Evolutionary conservation across 805 yeast genomes (phyloP).

Genomic region (Metschnikowia henanensis): DNA sequence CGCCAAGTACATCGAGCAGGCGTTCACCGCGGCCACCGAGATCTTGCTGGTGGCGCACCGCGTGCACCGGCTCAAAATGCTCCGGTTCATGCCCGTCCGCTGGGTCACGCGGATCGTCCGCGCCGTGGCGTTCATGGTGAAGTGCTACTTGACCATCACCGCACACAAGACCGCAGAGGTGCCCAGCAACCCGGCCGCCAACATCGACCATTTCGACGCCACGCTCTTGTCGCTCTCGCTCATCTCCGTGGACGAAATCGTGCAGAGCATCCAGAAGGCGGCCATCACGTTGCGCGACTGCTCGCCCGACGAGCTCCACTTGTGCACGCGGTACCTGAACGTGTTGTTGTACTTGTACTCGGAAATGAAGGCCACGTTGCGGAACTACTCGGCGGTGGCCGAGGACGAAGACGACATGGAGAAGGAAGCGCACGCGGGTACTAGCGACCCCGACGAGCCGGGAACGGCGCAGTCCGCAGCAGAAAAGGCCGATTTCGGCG

Average conservation of each 20-base stretch:
- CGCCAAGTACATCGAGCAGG: constrained; percentile 77
- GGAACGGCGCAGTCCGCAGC: background rate
- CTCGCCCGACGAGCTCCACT: constrained; percentile 85
- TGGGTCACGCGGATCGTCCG: constrained; percentile 87
- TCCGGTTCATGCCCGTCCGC: constrained; percentile 84
- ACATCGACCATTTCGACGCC: constrained; percentile 38
- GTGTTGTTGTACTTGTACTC: constrained; percentile 74
- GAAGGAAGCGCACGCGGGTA: background rate
- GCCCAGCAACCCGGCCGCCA: constrained; percentile 15
- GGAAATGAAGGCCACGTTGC: constrained; percentile 59
- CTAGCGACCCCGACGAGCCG: constrained; percentile 16
- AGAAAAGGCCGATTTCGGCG: background rate
- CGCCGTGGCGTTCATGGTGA: constrained; percentile 87
- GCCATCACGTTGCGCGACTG: constrained; percentile 78
- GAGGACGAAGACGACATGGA: constrained; percentile 2
- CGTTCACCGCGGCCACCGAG: constrained; percentile 82
- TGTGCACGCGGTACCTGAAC: constrained; percentile 77
- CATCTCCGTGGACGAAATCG: constrained; percentile 70
- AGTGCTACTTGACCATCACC: constrained; percentile 71
- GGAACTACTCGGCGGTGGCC: constrained; percentile 13
- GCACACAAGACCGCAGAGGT: constrained; percentile 36
- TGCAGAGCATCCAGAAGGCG: constrained; percentile 64
- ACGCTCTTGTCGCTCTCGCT: constrained; percentile 58
- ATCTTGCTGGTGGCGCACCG: constrained; percentile 69
- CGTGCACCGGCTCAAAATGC: constrained; percentile 60